Percentiles rank a stretch among this genome's conserved stretches.
Conservation (phyloP, 345 rosid species). For the Citrus trifoliata region DNA sequence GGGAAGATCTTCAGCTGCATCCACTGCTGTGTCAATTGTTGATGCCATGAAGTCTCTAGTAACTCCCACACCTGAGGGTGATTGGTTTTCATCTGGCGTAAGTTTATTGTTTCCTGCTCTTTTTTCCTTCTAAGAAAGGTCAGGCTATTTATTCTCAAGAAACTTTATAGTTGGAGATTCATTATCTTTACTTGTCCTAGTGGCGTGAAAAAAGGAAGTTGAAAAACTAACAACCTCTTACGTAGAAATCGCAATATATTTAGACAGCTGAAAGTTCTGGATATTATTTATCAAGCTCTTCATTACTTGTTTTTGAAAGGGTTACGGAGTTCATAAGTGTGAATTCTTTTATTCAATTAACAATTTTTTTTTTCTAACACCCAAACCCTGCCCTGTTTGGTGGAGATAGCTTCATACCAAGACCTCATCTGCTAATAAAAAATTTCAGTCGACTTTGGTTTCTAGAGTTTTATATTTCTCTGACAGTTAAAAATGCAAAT, state of each 20-base stretch:
- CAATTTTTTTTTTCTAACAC: not conserved
- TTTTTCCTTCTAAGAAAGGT: not conserved
- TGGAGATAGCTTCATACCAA: not conserved
- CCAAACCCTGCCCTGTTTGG: not conserved
- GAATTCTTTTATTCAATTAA: not conserved
- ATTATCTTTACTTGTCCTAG: not conserved
- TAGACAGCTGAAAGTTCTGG: not conserved
- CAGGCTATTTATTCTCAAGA: not conserved
- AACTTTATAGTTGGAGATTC: not conserved
- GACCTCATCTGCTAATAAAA: not conserved
- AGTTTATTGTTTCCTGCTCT: conserved; percentile 18
- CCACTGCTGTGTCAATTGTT: conserved; percentile 86
- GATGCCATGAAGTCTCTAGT: conserved; percentile 90
- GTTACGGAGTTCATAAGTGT: not conserved
- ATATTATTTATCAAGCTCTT: not conserved
- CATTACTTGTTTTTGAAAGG: no score
- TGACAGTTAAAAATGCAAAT: conserved; percentile 7
- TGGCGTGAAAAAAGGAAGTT: not conserved
- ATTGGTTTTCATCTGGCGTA: conserved; percentile 96
- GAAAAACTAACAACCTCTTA: not conserved
- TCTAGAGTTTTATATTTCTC: not conserved
- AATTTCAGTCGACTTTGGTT: not conserved
- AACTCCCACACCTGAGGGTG: conserved; percentile 92
- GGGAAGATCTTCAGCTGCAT: conserved; percentile 99
- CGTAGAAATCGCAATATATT: not conserved